Evolutionary conservation across 2,329 filamentous ascomycete genomes (phyloP).

Genomic region (Diaporthe citri): DNA sequence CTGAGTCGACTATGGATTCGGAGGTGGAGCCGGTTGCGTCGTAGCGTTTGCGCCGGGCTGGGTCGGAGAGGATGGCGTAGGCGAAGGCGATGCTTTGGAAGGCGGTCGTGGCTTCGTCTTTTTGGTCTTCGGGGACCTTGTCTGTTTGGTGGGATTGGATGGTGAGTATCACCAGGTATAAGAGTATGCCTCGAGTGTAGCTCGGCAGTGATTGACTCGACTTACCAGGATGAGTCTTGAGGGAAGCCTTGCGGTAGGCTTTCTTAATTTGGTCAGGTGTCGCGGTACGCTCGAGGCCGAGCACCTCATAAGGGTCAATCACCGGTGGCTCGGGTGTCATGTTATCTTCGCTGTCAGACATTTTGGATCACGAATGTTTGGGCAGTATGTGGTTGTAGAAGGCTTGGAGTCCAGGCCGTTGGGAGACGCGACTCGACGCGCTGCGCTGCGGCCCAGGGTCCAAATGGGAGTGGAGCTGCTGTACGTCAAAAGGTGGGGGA

Average conservation of each 20-base stretch:
- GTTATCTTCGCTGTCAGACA: slow-evolving; percentile 66
- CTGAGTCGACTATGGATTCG: slow-evolving; percentile 81
- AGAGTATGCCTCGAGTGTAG: neutral
- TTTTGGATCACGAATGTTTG: slow-evolving; percentile 46
- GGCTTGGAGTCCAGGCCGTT: neutral
- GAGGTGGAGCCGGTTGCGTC: slow-evolving; percentile 91
- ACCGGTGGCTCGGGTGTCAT: slow-evolving; percentile 69
- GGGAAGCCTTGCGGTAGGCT: slow-evolving; percentile 90
- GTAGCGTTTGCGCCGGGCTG: slow-evolving; percentile 84
- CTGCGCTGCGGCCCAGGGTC: slow-evolving; percentile 10
- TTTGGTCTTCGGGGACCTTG: slow-evolving; percentile 78
- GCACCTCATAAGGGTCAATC: slow-evolving; percentile 83
- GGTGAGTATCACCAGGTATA: neutral
- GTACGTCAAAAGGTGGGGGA: slow-evolving; percentile 20
- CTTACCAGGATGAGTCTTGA: slow-evolving; percentile 87
- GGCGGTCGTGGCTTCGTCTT: slow-evolving; percentile 78
- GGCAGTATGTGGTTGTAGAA: slow-evolving; percentile 30
- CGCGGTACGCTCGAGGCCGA: slow-evolving; percentile 78
- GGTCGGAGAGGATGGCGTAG: slow-evolving; percentile 91
- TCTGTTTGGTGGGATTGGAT: slow-evolving; percentile 61
- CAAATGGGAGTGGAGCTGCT: slow-evolving; percentile 26
- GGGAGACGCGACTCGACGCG: slow-evolving; percentile 33
- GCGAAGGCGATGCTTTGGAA: slow-evolving; percentile 96
- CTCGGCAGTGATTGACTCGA: neutral
- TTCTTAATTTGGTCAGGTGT: slow-evolving; percentile 85